Evolutionary conservation across 164 flowering plant genomes (phyloP).

Genomic region (Pachysandra terminalis): DNA sequence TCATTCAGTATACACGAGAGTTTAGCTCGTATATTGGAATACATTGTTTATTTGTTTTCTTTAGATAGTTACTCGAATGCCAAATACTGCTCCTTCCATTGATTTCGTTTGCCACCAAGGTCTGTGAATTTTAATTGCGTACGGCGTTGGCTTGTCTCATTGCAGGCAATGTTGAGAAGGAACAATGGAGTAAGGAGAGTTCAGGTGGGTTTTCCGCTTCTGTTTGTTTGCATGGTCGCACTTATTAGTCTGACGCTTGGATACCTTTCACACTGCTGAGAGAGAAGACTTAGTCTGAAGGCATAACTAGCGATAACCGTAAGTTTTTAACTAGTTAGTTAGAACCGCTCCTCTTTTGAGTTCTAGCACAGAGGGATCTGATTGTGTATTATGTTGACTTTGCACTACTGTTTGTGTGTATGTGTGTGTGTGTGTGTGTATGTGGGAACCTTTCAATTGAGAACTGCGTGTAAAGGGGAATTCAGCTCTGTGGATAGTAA

Average conservation of each 20-base stretch:
- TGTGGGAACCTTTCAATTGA: no score
- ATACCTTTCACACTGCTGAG: slow-evolving; percentile 25
- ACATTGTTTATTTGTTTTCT: no score
- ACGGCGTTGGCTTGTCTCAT: not conserved
- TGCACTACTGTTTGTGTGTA: no score
- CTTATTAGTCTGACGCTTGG: slow-evolving; percentile 53
- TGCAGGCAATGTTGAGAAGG: slow-evolving; percentile 45
- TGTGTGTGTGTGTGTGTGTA: not conserved
- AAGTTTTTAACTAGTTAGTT: not conserved
- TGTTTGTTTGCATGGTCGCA: slow-evolving; percentile 67
- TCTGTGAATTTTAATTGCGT: no score
- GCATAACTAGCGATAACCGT: not conserved
- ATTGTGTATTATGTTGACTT: not conserved
- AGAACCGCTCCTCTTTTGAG: not conserved
- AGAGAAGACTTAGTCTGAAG: not conserved
- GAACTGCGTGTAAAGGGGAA: no score
- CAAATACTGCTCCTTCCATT: not conserved
- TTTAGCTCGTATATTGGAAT: no score
- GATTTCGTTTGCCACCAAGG: not conserved
- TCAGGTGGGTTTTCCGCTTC: slow-evolving; percentile 65
- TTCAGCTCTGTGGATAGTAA: no score
- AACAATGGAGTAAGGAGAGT: slow-evolving; percentile 28
- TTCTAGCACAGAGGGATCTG: not conserved
- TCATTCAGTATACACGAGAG: no score
- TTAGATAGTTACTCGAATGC: not conserved